Conservation (phyloP, 768 basidiomycete genomes). For the Naematelia encephala region DNA sequence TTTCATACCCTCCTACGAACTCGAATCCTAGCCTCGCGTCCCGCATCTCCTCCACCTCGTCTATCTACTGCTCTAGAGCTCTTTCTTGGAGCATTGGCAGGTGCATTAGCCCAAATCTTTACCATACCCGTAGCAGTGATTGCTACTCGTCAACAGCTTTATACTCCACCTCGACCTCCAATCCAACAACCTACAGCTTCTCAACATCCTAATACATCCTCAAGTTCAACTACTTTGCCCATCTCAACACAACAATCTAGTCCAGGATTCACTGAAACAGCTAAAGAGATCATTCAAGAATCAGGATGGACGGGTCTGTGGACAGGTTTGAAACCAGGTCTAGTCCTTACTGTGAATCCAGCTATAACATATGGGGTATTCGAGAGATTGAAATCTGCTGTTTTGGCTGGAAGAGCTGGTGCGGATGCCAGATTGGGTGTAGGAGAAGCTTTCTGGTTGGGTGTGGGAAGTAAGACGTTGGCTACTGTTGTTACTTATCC, state of each 20-base stretch:
- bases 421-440: conserved; percentile 66
- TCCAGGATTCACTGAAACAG: conserved; percentile 69
- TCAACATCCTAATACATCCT: conserved; percentile 37
- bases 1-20: conserved; percentile 92
- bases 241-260: neutral
- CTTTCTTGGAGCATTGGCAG: conserved; percentile 82
- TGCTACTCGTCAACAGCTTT: conserved; percentile 93
- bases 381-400: conserved; percentile 77
- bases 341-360: conserved; percentile 95
- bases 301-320: conserved; percentile 65
- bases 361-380: conserved; percentile 96
- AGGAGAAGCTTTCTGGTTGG: conserved; percentile 74
- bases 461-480: conserved; percentile 87
- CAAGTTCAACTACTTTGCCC: neutral
- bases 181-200: neutral
- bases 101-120: conserved; percentile 92
- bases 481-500: conserved; percentile 73
- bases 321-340: conserved; percentile 84
- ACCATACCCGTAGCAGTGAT: conserved; percentile 98
- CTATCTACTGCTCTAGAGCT: conserved; percentile 60
- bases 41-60: conserved; percentile 1
- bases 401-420: conserved; percentile 53
- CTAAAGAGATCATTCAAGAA: conserved; percentile 71
- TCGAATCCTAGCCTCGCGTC: conserved; percentile 8
- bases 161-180: conserved; percentile 49